Evolutionary conservation across 805 yeast species (phyloP), one percentile per base, ranked within the genome.

Genomic region (Kockiozyma suomiensis): DNA sequence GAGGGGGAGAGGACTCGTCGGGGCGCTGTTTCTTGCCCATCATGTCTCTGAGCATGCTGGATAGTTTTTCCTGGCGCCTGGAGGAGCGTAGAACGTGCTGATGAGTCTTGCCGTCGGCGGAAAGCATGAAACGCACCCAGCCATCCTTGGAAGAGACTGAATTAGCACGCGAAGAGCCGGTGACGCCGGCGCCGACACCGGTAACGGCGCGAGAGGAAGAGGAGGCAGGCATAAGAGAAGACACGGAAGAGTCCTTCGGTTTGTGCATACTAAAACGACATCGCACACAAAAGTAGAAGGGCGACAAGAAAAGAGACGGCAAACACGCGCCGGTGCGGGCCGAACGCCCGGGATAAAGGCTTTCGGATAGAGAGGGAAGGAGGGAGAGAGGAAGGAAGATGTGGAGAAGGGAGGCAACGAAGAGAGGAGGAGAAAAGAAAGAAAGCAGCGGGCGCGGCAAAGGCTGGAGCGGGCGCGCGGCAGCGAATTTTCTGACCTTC

Each of bases 31-130:
- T 52, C 49, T 69, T 68, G 32, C 68, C 65, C 37, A 61, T 45
- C 69, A 75, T 66, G 25, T 73, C 77, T 19, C 72, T 65, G 83
- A 78, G 35, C 96, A 86, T 42, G 89, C 94, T 35, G 88, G 96
- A 66, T 59, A 75, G 68, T 73, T 80, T 70, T 69, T 81, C 76
- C 72, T 79, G 74, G 58, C 81, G 69, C 61, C 76, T 64, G 6
- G 93, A 85, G 46, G 86, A 85, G 60, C 84, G 81, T 61, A 93
- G 77, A 70, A 84, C 84, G 73, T 93, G 99, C 69, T 83, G 89
- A 73, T 93, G 99, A 12, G 75, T 65, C 40, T 46, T 63, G 3
- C 96, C 96, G 66, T 86, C 86, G 3, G 68, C 70, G n/a, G 58
- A 23, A 50, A 61, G 35, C 26, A 42, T 30, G 58, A 61, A 61